These are phyloP conservation scores for Theileria luwenshuni DNA, from an alignment of 169 alveolate species.

Conservation along the genomic window DNA sequence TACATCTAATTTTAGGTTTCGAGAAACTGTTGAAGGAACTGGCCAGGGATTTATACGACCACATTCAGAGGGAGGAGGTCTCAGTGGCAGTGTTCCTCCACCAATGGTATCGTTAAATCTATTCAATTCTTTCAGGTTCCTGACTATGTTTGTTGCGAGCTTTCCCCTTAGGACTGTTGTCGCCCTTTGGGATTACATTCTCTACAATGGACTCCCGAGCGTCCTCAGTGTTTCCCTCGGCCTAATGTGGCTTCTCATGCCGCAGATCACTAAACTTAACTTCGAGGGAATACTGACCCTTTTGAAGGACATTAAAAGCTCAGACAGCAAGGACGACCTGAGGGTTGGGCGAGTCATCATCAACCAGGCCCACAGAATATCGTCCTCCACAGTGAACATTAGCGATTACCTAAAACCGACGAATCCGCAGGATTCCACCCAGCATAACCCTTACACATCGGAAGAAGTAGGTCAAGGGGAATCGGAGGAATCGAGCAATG, in stretches of 20 bases:
- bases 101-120: conserved; percentile 65
- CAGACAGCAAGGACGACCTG: conserved; percentile 67
- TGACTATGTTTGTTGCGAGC: conserved; percentile 74
- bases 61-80: conserved; percentile 71
- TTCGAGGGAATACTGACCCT: conserved; percentile 60
- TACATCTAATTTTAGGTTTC: conserved; percentile 43
- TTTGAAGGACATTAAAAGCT: conserved; percentile 50
- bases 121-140: conserved; percentile 48
- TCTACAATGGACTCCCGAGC: conserved; percentile 64
- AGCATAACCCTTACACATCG: background rate
- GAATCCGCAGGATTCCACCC: background rate
- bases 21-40: conserved; percentile 55
- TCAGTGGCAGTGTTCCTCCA: conserved; percentile 75
- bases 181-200: conserved; percentile 75
- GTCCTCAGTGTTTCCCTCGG: conserved; percentile 59
- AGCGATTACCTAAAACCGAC: conserved; percentile 15
- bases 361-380: conserved; percentile 63
- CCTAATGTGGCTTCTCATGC: conserved; percentile 42
- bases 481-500: background rate
- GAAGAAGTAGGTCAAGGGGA: background rate
- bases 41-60: conserved; percentile 70
- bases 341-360: conserved; percentile 60
- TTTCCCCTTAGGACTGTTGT: conserved; percentile 77
- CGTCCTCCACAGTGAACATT: conserved; percentile 20
- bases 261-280: conserved; percentile 60